Percentiles rank a stretch among this genome's conserved stretches.
Evolutionary conservation across 306 rosid genomes (phyloP).

Genomic region (Lathyrus sativus): DNA sequence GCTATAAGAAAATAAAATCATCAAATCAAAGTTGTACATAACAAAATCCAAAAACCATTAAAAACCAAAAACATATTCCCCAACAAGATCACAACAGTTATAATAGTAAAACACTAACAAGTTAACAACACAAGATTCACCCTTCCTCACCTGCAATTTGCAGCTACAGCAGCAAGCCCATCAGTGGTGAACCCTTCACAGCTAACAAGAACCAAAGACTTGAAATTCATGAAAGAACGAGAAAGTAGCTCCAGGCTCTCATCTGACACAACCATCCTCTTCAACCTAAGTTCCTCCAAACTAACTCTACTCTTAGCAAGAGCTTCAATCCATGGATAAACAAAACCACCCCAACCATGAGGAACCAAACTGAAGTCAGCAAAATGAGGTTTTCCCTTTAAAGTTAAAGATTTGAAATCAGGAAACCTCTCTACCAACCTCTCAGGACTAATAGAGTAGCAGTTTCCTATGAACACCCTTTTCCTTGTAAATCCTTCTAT

Average conservation of each 20-base stretch:
- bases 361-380: conserved; percentile 97
- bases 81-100: conserved; percentile 11
- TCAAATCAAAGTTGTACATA: conserved; percentile 5
- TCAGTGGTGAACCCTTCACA: conserved; percentile 93
- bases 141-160: conserved; percentile 77
- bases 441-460: conserved; percentile 81
- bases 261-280: conserved; percentile 91
- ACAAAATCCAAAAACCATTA: conserved; percentile 1
- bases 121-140: background rate
- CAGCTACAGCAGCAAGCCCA: conserved; percentile 88
- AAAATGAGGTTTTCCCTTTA: conserved; percentile 96
- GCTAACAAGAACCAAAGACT: conserved; percentile 79
- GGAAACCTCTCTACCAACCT: conserved; percentile 74
- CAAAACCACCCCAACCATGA: conserved; percentile 78
- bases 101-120: background rate
- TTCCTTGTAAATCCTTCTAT: conserved; percentile 70
- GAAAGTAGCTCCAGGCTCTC: conserved; percentile 85
- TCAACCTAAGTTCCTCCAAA: conserved; percentile 81
- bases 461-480: conserved; percentile 82
- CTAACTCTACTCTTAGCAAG: conserved; percentile 52
- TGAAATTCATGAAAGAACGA: conserved; percentile 68
- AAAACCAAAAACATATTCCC: background rate
- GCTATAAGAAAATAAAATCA: conserved; percentile 19
- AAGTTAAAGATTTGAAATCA: conserved; percentile 61
- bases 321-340: conserved; percentile 81